Percentiles rank a stretch among this genome's conserved stretches.
These are phyloP conservation scores for Neofusicoccum sp. DNA, from an alignment of 2,329 filamentous ascomycete genomes.

Conservation along the genomic window DNA sequence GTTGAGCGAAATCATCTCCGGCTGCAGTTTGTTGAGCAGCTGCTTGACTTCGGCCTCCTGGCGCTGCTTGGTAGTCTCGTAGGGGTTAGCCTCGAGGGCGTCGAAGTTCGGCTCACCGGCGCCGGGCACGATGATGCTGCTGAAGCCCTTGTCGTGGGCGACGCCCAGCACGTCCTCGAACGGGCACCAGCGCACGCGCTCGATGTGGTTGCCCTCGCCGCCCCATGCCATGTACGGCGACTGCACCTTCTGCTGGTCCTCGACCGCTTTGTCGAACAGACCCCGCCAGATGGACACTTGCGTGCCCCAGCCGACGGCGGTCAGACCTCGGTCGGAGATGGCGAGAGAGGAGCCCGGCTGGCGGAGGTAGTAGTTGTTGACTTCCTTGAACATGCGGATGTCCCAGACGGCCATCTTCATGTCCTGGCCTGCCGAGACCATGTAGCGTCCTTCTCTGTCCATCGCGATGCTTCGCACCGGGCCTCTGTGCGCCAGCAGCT, in stretches of 20 bases:
- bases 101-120: constrained; percentile 98
- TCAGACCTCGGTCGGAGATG: constrained; percentile 85
- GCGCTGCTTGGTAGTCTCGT: constrained; percentile 87
- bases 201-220: constrained; percentile 76
- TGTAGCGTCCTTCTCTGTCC: constrained; percentile 88
- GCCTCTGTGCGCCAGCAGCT: constrained; percentile 83
- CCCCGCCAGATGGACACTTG: constrained; percentile 88
- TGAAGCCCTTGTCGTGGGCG: constrained; percentile 81
- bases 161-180: constrained; percentile 91
- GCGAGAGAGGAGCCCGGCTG: constrained; percentile 79
- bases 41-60: constrained; percentile 88
- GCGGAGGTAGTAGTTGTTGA: constrained; percentile 82
- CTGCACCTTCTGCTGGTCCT: constrained; percentile 66
- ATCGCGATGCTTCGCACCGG: constrained; percentile 83
- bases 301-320: constrained; percentile 88
- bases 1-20: constrained; percentile 95
- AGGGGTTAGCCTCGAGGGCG: constrained; percentile 85
- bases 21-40: constrained; percentile 89
- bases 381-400: constrained; percentile 87
- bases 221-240: constrained; percentile 94
- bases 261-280: constrained; percentile 71
- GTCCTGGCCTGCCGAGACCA: constrained; percentile 91
- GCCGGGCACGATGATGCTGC: constrained; percentile 84
- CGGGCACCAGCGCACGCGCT: constrained; percentile 86
- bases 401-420: constrained; percentile 94